Conservation (phyloP, 1,139 yeast genomes). For the Magnusiomyces suaveolens region DNA sequence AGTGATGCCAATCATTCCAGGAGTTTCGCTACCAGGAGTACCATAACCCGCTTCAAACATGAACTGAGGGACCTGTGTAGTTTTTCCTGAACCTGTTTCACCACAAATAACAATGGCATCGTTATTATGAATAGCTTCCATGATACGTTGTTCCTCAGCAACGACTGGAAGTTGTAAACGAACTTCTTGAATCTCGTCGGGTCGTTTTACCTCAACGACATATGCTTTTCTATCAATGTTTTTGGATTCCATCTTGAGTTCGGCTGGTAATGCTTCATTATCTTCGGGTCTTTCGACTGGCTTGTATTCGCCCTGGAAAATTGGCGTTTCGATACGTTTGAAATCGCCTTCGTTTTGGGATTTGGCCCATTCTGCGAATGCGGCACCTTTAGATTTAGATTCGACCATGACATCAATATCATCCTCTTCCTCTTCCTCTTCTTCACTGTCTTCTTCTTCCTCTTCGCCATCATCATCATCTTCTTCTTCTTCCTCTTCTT, state of each 20-base stretch:
- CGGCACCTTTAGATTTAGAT: conserved; percentile 35
- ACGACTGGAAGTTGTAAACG: conserved; percentile 78
- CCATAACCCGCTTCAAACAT: conserved; percentile 87
- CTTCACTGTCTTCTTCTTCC: conserved; percentile 16
- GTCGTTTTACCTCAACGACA: conserved; percentile 57
- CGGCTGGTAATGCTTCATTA: conserved; percentile 34
- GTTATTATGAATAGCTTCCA: conserved; percentile 93
- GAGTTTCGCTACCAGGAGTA: conserved; percentile 49
- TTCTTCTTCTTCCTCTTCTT: conserved; percentile 17
- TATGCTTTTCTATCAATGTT: conserved; percentile 47
- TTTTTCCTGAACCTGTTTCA: conserved; percentile 97
- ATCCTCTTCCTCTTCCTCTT: conserved; percentile 14
- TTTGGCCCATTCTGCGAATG: conserved; percentile 48
- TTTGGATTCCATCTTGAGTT: conserved; percentile 36
- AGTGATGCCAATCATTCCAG: conserved; percentile 92
- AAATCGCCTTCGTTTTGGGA: conserved; percentile 19
- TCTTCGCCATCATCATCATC: conserved; percentile 20
- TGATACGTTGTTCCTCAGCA: conserved; percentile 81
- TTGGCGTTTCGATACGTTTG: conserved; percentile 26
- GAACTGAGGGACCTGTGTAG: conserved; percentile 95
- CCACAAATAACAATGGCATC: conserved; percentile 91
- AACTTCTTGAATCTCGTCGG: conserved; percentile 52
- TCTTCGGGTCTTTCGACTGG: conserved; percentile 32
- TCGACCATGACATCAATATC: conserved; percentile 23
- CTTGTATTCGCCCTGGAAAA: conserved; percentile 26